Percentiles rank a stretch among this genome's conserved stretches.
Evolutionary conservation across 2,329 filamentous ascomycete species (phyloP).

Genomic region (Aureobasidium zeae): DNA sequence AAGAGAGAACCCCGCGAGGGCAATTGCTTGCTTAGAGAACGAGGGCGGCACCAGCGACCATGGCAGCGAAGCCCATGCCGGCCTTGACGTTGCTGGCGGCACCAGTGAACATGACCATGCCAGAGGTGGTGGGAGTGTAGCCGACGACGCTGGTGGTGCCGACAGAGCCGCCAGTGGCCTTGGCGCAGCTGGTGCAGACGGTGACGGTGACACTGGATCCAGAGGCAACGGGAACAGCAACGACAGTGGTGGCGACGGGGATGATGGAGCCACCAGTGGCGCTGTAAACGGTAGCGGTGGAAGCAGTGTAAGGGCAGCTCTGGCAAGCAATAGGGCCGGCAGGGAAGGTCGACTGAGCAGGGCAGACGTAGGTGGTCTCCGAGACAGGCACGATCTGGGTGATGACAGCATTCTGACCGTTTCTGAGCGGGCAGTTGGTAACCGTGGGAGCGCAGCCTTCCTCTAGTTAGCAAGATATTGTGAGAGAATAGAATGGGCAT

Average conservation of each 20-base stretch:
- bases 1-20: too few species aligned
- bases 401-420: neutral
- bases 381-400: slow-evolving; percentile 8
- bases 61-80: slow-evolving; percentile 11
- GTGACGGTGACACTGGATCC: neutral
- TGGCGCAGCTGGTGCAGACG: slow-evolving; percentile 11
- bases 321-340: slow-evolving; percentile 11
- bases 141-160: slow-evolving; percentile 1
- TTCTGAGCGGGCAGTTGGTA: slow-evolving; percentile 14
- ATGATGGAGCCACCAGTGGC: neutral
- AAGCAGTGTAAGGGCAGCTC: slow-evolving; percentile 12
- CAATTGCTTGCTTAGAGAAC: slow-evolving; percentile 16
- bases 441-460: slow-evolving; percentile 18
- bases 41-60: slow-evolving; percentile 15
- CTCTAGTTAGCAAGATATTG: too few species aligned
- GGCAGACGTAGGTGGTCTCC: slow-evolving; percentile 10
- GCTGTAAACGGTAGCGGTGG: slow-evolving; percentile 10
- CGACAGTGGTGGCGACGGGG: neutral
- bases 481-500: too few species aligned
- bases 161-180: slow-evolving; percentile 7
- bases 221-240: slow-evolving; percentile 1
- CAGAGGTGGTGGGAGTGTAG: slow-evolving; percentile 1
- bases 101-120: slow-evolving; percentile 14
- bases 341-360: neutral
- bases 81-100: slow-evolving; percentile 14